Conservation (phyloP, 208 protist genomes). For the Angomonas desouzai region DNA sequence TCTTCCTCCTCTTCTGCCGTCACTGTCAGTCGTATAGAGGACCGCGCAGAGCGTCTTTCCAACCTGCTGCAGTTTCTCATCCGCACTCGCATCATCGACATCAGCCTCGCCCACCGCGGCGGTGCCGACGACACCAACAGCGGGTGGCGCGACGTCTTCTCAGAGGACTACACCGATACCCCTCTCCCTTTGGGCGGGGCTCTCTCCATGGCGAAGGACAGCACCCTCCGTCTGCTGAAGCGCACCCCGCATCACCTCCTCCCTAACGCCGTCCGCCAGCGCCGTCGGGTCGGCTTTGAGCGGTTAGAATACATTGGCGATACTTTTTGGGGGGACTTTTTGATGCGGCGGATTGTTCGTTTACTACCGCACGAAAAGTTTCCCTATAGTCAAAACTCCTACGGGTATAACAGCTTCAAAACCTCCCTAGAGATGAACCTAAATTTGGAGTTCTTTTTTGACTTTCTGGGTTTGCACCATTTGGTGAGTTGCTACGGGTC, state of each 20-base stretch:
- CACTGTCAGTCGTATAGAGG: constrained; percentile 35
- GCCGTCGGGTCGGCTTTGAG: constrained; percentile 74
- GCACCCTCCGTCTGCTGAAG: neutral
- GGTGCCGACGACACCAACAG: constrained; percentile 12
- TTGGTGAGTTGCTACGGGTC: constrained; percentile 24
- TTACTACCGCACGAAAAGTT: constrained; percentile 77
- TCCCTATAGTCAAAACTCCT: constrained; percentile 59
- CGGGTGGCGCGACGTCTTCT: neutral
- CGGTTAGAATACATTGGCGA: constrained; percentile 86
- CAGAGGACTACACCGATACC: too few species aligned
- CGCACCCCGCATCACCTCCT: neutral
- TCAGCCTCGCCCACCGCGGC: neutral
- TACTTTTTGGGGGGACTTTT: constrained; percentile 58
- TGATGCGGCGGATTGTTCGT: constrained; percentile 63
- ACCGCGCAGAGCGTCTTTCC: constrained; percentile 42
- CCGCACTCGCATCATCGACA: neutral
- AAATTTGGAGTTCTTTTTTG: constrained; percentile 75
- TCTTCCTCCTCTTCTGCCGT: constrained; percentile 31
- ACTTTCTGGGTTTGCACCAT: constrained; percentile 48
- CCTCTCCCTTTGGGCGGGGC: too few species aligned
- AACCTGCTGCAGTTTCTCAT: constrained; percentile 37
- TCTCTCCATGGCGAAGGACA: too few species aligned
- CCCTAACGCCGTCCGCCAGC: constrained; percentile 21
- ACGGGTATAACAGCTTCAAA: constrained; percentile 57
- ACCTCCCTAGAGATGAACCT: constrained; percentile 83